Conservation (phyloP, 768 basidiomycete species). For the Fistulinella prunicolor region DNA sequence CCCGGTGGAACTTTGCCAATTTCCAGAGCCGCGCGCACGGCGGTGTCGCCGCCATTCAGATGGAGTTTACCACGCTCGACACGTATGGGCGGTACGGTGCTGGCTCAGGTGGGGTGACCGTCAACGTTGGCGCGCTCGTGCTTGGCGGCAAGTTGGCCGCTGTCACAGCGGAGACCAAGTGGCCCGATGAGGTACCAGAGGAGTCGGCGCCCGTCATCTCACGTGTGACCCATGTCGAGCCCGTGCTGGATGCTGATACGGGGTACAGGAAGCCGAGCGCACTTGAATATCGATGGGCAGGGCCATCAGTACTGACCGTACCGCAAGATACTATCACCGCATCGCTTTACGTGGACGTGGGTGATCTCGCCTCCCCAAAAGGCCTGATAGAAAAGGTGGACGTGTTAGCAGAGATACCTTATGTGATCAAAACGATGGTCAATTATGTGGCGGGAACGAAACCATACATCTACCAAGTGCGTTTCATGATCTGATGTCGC, state of each 20-base stretch:
- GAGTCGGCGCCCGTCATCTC: conserved; percentile 54
- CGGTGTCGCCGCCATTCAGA: conserved; percentile 84
- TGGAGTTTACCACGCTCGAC: conserved; percentile 91
- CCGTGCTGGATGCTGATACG: conserved; percentile 70
- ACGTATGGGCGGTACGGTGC: conserved; percentile 74
- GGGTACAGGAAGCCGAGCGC: conserved; percentile 72
- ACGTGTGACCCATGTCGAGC: conserved; percentile 60
- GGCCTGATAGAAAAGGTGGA: conserved; percentile 93
- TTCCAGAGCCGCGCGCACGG: conserved; percentile 77
- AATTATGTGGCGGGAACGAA: conserved; percentile 92
- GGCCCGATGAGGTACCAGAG: conserved; percentile 58
- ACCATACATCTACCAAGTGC: conserved; percentile 90
- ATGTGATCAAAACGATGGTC: conserved; percentile 87
- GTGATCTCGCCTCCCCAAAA: conserved; percentile 52
- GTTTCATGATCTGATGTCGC: conserved; percentile 19
- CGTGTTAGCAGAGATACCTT: conserved; percentile 91
- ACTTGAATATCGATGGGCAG: conserved; percentile 77
- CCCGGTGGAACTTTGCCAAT: conserved; percentile 92
- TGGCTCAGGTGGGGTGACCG: conserved; percentile 78
- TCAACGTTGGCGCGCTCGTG: conserved; percentile 85
- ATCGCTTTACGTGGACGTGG: conserved; percentile 54
- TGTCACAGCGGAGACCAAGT: conserved; percentile 78
- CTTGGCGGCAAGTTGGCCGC: conserved; percentile 71
- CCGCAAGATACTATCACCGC: conserved; percentile 55
- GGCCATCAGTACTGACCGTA: conserved; percentile 54